Base-by-base conservation (phyloP, 2,329 filamentous ascomycete genomes). In the Penicillium nordicum region DNA sequence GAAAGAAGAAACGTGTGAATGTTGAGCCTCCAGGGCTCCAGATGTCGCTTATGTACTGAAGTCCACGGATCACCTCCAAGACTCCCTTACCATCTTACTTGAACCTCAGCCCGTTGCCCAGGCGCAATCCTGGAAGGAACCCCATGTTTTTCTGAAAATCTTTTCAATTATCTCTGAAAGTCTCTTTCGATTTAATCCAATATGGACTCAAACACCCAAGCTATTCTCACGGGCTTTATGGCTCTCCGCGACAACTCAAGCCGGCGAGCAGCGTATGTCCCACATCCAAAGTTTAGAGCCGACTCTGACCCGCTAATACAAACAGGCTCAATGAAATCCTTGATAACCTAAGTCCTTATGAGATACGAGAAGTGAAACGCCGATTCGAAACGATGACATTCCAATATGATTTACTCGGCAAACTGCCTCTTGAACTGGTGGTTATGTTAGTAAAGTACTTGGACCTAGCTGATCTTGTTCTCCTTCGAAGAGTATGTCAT, bases 391-490 rank as follows among this genome's bases (percentile, higher is more conserved):
- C 50, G n/a, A 55, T 53, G 18, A 62, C 60, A 14, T 67, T 74
- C 27, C 60, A 71, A 23, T 63, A 60, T 34, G 74, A 76, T 57
- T 64, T 76, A n/a, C 37, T 76, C 3, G 66, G 62, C 14, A 58
- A 57, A 1, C 50, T 74, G 25, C 74, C 73, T 4, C 14, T 67
- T 6, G 74, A 76, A 57, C 53, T 76, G n/a, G 64, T 66, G 4
- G 57, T 63, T 10, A 60, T 67, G 29, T 55, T 76, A 23, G 59
- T 62, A 8, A 48, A 63, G 23, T 60, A 69, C 50, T 45, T 75
- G 14, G 49, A 63, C 29, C 51, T 72, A 4, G 43, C 48, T 5
- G 72, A 76, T 25, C 16, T 71, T 30, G 44, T 74, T 47, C 21
- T 60, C 10, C 60, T 71, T 23, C 66, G 67, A 46, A 66, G 64